Evolutionary conservation across 192 early-diverging fungal species (phyloP).

Genomic region (Endogone sp.): DNA sequence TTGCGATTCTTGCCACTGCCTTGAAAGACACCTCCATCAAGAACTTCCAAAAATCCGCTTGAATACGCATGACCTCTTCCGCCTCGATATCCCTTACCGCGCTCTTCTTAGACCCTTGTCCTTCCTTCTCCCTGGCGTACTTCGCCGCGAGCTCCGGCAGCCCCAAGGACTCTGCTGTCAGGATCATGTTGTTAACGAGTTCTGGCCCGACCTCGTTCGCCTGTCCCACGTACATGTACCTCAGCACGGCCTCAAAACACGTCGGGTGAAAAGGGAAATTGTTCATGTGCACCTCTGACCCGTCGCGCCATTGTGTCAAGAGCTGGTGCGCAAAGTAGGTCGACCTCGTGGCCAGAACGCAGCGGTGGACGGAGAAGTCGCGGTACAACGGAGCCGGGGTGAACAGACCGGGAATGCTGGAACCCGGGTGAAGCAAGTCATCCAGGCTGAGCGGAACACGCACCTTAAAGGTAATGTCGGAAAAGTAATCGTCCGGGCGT

Average conservation of each 20-base stretch:
- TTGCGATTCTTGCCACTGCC: background rate
- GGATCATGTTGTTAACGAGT: constrained; percentile 15
- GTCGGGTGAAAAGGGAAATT: constrained; percentile 22
- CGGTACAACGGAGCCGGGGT: constrained; percentile 15
- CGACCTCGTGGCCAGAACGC: constrained; percentile 35
- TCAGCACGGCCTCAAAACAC: constrained; percentile 29
- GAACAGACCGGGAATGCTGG: background rate
- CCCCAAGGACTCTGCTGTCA: constrained; percentile 25
- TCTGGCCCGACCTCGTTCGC: constrained; percentile 8
- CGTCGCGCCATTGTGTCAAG: constrained; percentile 17
- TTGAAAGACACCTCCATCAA: background rate
- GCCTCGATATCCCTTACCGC: background rate
- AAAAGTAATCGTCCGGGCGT: background rate
- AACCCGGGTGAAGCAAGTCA: background rate
- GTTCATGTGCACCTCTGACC: constrained; percentile 13
- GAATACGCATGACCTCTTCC: background rate
- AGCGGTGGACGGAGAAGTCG: constrained; percentile 37
- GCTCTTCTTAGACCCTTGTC: constrained; percentile 1
- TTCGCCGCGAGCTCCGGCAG: constrained; percentile 13
- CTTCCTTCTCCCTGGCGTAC: background rate
- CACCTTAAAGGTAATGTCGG: constrained; percentile 30
- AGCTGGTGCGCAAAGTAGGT: constrained; percentile 29
- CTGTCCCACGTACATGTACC: constrained; percentile 43
- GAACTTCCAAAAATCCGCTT: background rate
- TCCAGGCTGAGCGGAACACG: constrained; percentile 12